Conservation (phyloP, 2,329 filamentous ascomycete species). For the Mariannaea sp. region DNA sequence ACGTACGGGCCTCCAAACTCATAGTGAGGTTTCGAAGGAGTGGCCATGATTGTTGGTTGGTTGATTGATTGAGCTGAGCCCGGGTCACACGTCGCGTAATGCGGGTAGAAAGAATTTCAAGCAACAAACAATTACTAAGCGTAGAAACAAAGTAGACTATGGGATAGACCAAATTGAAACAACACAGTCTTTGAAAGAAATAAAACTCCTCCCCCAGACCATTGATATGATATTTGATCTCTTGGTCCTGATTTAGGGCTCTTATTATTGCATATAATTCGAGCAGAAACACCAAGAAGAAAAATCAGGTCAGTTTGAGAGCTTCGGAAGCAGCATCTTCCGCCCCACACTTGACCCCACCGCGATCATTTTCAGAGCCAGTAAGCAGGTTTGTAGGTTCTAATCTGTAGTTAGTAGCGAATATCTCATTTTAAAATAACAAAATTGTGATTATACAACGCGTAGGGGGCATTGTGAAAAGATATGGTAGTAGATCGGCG, state of each 20-base stretch:
- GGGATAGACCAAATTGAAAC: too few relatives aligned
- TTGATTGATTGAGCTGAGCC: background rate
- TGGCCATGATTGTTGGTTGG: conserved; percentile 18
- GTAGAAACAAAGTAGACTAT: too few relatives aligned
- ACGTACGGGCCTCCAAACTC: conserved; percentile 45
- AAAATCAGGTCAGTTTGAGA: conserved; percentile 28
- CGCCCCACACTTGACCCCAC: conserved; percentile 21
- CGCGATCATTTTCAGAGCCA: too few relatives aligned
- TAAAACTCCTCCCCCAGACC: too few relatives aligned
- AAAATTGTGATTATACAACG: too few relatives aligned
- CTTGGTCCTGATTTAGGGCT: background rate
- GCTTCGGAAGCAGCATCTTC: conserved; percentile 23
- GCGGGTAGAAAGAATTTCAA: background rate
- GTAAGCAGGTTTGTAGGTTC: too few relatives aligned
- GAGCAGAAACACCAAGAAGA: background rate
- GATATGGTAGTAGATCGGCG: too few relatives aligned
- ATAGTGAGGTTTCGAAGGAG: conserved; percentile 26
- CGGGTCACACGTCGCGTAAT: background rate
- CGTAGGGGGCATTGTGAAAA: too few relatives aligned
- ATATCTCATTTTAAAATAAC: too few relatives aligned
- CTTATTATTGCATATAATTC: background rate
- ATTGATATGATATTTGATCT: background rate
- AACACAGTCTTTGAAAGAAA: too few relatives aligned
- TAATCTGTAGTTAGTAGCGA: too few relatives aligned
- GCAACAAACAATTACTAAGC: too few relatives aligned